These are phyloP conservation scores for Pseudocercospora fuligena DNA, from an alignment of 2,329 filamentous ascomycete species.

Conservation along the genomic window DNA sequence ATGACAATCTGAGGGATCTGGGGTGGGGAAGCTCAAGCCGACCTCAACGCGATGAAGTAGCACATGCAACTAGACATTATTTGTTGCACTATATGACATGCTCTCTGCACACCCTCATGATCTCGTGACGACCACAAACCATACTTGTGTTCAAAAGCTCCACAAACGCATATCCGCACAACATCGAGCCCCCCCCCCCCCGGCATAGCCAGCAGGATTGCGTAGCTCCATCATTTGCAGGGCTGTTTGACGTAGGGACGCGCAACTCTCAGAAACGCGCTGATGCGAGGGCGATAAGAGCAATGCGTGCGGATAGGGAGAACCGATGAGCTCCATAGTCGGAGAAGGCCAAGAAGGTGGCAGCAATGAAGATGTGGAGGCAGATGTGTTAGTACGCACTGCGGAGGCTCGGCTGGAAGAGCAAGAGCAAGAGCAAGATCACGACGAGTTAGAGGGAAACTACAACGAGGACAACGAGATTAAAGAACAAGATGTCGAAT, in stretches of 20 bases:
- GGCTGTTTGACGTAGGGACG: background rate
- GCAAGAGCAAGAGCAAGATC: constrained; percentile 39
- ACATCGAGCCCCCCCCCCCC: constrained; percentile 10
- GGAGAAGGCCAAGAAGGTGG: constrained; percentile 66
- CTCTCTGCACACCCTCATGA: background rate
- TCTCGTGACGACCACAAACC: background rate
- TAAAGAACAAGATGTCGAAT: constrained; percentile 18
- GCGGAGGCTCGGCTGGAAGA: constrained; percentile 36
- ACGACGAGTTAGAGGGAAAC: constrained; percentile 12
- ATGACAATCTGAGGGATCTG: background rate
- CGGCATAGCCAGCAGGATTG: constrained; percentile 10
- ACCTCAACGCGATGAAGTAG: background rate
- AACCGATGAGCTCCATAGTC: constrained; percentile 72
- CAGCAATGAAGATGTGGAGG: constrained; percentile 59
- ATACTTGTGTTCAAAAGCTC: background rate
- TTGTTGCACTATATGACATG: background rate
- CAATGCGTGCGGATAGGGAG: constrained; percentile 55
- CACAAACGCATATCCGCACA: background rate
- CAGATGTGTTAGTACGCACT: constrained; percentile 39
- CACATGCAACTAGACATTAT: background rate
- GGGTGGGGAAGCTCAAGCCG: background rate
- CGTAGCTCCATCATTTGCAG: background rate
- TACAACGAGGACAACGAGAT: constrained; percentile 8
- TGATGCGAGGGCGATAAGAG: constrained; percentile 43
- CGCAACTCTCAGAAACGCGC: background rate